Evolutionary conservation across 2,329 filamentous ascomycete species (phyloP).

Genomic region (Chaetomium olivaceum): DNA sequence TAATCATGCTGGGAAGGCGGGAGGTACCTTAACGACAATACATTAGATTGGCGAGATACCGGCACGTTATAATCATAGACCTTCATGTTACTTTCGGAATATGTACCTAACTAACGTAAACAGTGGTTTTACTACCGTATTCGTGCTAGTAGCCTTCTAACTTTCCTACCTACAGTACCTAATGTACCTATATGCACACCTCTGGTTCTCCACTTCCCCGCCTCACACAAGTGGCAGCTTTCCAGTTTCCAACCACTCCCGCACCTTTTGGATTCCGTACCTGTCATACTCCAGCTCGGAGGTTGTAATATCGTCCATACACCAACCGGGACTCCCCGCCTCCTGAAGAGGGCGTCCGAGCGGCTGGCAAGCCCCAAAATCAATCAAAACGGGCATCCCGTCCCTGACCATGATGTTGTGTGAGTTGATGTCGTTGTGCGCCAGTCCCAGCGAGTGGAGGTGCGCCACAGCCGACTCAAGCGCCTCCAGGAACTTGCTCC

Average conservation of each 20-base stretch:
- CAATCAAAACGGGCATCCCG: constrained; percentile 21
- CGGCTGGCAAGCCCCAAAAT: constrained; percentile 23
- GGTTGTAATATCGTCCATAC: constrained; percentile 1
- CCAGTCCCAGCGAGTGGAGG: constrained; percentile 1
- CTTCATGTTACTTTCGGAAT: too few species aligned
- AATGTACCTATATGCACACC: too few species aligned
- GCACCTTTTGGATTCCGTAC: not conserved
- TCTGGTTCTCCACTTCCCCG: too few species aligned
- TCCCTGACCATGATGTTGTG: constrained; percentile 20
- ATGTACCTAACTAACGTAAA: too few species aligned
- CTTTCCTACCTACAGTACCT: too few species aligned
- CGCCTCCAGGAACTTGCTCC: not conserved
- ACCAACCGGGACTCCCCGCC: constrained; percentile 15
- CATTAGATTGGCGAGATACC: too few species aligned
- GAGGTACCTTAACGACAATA: not conserved
- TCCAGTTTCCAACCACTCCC: not conserved
- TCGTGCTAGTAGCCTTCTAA: too few species aligned
- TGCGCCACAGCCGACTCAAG: not conserved
- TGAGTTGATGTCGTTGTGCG: constrained; percentile 30
- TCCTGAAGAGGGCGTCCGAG: not conserved
- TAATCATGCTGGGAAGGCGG: not conserved
- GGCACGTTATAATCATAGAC: too few species aligned
- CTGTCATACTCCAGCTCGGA: constrained; percentile 6
- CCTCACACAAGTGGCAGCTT: not conserved
- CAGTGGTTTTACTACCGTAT: too few species aligned